Evolutionary conservation across 805 yeast species (phyloP).

Genomic region (Gaillardinia entomophila): DNA sequence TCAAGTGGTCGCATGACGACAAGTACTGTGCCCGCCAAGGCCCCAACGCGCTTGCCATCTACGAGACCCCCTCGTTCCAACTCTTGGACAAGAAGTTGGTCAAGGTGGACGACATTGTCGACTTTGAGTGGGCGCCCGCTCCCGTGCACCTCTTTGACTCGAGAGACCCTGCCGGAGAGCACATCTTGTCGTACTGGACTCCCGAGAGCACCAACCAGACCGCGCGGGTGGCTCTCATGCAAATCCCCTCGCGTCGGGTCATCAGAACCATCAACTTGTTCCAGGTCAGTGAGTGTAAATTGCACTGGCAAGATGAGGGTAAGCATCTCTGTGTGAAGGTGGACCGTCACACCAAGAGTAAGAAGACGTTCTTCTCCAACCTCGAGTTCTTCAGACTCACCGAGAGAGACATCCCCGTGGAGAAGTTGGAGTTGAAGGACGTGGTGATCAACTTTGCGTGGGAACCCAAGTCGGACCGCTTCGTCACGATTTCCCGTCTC

Average conservation of each 20-base stretch:
- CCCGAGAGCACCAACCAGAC: constrained; percentile 92
- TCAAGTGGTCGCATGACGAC: constrained; percentile 93
- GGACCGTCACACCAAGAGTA: constrained; percentile 94
- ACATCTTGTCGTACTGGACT: constrained; percentile 88
- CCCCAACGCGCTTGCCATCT: constrained; percentile 86
- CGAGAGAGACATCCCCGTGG: constrained; percentile 92
- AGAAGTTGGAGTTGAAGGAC: constrained; percentile 88
- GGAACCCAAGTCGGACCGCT: constrained; percentile 93
- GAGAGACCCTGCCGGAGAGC: constrained; percentile 49
- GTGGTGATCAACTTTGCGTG: constrained; percentile 84
- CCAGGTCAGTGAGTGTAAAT: constrained; percentile 85
- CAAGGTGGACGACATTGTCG: constrained; percentile 78
- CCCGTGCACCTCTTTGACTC: constrained; percentile 62
- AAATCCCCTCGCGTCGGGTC: constrained; percentile 75
- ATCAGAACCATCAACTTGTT: constrained; percentile 89
- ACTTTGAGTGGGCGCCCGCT: constrained; percentile 93
- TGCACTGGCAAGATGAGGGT: constrained; percentile 92
- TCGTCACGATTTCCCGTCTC: constrained; percentile 66
- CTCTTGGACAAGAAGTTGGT: constrained; percentile 81
- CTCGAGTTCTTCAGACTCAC: constrained; percentile 83
- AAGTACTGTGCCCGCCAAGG: constrained; percentile 92
- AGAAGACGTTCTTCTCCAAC: constrained; percentile 85
- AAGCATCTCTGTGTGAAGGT: constrained; percentile 86
- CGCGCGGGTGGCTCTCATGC: constrained; percentile 89
- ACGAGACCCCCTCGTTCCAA: constrained; percentile 74